Percentiles rank a stretch among this genome's conserved stretches.
Conservation (phyloP, 2,329 filamentous ascomycete genomes). For the Sporothrix protearum region DNA sequence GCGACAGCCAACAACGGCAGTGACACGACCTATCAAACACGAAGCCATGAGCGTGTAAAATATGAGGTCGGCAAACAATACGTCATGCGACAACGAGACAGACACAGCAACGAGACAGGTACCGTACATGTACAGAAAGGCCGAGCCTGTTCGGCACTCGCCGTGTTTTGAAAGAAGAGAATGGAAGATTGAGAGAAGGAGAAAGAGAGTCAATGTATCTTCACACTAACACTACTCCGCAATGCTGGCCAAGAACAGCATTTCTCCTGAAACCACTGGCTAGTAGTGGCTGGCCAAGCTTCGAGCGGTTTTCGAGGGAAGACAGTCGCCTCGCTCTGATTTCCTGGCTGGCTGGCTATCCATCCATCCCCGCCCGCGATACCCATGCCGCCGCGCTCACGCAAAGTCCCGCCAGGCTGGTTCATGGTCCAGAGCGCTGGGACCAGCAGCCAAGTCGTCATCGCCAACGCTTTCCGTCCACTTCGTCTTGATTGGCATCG, state of each 20-base stretch:
- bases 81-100: neutral
- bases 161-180: neutral
- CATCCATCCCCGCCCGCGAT: neutral
- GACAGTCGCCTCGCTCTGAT: neutral
- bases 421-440: slow-evolving; percentile 3
- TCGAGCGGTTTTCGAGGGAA: neutral
- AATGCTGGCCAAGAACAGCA: neutral
- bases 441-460: neutral
- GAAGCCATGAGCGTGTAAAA: neutral
- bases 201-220: too few species aligned
- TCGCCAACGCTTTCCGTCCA: neutral
- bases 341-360: neutral
- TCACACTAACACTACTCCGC: neutral
- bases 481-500: neutral
- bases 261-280: neutral
- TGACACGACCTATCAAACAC: neutral
- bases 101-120: neutral
- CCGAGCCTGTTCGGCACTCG: neutral
- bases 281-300: neutral
- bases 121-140: neutral
- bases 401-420: slow-evolving; percentile 6
- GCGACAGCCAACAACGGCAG: neutral
- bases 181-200: too few species aligned
- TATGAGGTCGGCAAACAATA: neutral
- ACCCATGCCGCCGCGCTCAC: neutral